phyloP scores from a whole-genome alignment of 371 early-diverging fungal species.

The Sporodiniella umbellata region DNA sequence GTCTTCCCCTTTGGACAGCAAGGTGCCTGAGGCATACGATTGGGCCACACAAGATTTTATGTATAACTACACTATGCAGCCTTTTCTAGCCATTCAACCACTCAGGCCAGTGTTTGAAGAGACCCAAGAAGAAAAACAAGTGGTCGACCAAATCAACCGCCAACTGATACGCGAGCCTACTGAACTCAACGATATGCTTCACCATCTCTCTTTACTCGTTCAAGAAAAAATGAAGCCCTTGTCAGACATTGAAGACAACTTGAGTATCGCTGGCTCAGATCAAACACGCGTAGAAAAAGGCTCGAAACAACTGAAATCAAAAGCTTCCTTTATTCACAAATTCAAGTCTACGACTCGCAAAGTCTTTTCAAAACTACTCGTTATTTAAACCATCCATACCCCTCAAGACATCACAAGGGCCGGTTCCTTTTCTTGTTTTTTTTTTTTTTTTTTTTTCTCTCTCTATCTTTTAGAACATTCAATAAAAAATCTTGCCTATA shows the following conservation, averaged over 20 bases:
- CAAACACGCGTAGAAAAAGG: no score
- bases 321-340: background rate
- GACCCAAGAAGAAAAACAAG: background rate
- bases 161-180: conserved; percentile 6
- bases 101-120: conserved; percentile 13
- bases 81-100: conserved; percentile 12
- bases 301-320: background rate
- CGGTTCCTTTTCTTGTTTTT: background rate
- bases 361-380: background rate
- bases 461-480: no score
- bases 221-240: conserved; percentile 23
- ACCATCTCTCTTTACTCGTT: conserved; percentile 11
- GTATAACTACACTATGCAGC: conserved; percentile 14
- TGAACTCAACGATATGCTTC: conserved; percentile 21
- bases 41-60: conserved; percentile 41
- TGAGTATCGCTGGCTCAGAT: no score
- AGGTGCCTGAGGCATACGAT: conserved; percentile 37
- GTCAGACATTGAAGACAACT: no score
- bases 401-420: no score
- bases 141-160: background rate
- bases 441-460: background rate
- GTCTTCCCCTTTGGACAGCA: conserved; percentile 23
- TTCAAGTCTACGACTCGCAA: background rate
- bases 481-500: conserved; percentile 22
- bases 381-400: background rate